These are phyloP conservation scores for Bolboschoenus planiculmis DNA, from an alignment of 176 grass and related monocot genomes.

Conservation along the genomic window DNA sequence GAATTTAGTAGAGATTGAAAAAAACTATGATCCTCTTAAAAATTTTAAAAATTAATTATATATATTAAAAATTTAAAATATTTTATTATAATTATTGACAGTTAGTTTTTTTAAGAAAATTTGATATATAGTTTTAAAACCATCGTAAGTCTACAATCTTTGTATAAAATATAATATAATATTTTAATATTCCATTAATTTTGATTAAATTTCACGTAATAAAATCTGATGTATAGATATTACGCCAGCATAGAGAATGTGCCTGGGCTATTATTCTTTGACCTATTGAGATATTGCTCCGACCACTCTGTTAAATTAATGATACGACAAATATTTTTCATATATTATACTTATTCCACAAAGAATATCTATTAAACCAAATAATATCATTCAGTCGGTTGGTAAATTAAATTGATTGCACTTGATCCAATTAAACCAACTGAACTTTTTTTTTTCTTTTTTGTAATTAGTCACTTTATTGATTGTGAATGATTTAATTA, in stretches of 20 bases:
- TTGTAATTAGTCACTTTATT: not conserved
- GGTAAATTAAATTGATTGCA: no score
- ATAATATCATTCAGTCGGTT: not conserved
- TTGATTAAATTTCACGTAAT: not conserved
- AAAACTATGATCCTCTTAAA: no score
- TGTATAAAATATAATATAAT: not conserved
- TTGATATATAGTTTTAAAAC: no score
- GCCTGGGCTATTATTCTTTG: not conserved
- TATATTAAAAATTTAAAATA: no score
- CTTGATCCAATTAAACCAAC: no score
- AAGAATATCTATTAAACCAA: not conserved
- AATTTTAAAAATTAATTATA: no score
- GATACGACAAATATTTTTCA: not conserved
- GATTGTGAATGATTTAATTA: not conserved
- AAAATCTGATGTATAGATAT: not conserved
- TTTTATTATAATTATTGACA: no score
- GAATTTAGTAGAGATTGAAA: no score
- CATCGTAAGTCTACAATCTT: no score
- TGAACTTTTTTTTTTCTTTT: not conserved
- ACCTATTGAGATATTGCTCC: not conserved
- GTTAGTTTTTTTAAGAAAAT: no score
- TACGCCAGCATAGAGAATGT: not conserved
- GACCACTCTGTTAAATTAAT: not conserved
- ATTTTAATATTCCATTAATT: no score
- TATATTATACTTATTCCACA: not conserved